Conservation (phyloP, 2,329 filamentous ascomycete species). For the Dothidotthia symphoricarpi region DNA sequence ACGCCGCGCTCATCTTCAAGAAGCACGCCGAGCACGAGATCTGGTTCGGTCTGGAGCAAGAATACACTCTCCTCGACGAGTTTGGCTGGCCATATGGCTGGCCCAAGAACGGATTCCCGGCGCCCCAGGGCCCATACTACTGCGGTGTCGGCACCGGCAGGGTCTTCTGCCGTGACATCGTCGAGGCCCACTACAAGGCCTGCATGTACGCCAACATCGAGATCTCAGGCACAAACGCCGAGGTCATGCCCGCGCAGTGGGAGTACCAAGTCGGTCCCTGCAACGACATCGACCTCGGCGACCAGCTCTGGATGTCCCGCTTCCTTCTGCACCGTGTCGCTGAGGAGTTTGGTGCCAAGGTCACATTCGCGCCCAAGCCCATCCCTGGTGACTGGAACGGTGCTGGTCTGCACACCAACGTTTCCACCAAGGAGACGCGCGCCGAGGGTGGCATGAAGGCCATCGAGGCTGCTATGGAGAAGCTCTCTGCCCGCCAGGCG, state of each 20-base stretch:
- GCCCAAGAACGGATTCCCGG: slow-evolving; percentile 83
- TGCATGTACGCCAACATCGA: slow-evolving; percentile 86
- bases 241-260: slow-evolving; percentile 98
- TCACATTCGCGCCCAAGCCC: slow-evolving; percentile 93
- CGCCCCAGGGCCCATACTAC: slow-evolving; percentile 93
- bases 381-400: slow-evolving; percentile 97
- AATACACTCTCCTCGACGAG: slow-evolving; percentile 89
- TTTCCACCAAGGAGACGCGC: slow-evolving; percentile 86
- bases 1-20: slow-evolving; percentile 86
- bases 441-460: slow-evolving; percentile 90
- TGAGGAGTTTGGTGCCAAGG: slow-evolving; percentile 94
- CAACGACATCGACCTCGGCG: slow-evolving; percentile 82
- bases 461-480: slow-evolving; percentile 74
- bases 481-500: slow-evolving; percentile 50
- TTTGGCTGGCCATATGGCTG: slow-evolving; percentile 90
- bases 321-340: slow-evolving; percentile 88
- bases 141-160: slow-evolving; percentile 96
- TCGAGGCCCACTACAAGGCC: slow-evolving; percentile 90
- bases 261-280: slow-evolving; percentile 96
- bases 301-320: slow-evolving; percentile 92
- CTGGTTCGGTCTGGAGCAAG: slow-evolving; percentile 98
- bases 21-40: slow-evolving; percentile 77
- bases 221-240: slow-evolving; percentile 97
- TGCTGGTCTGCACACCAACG: slow-evolving; percentile 89
- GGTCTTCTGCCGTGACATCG: slow-evolving; percentile 96